Evolutionary conservation across 352 stramenopile species (phyloP).

Genomic region (Phytophthora megakarya): DNA sequence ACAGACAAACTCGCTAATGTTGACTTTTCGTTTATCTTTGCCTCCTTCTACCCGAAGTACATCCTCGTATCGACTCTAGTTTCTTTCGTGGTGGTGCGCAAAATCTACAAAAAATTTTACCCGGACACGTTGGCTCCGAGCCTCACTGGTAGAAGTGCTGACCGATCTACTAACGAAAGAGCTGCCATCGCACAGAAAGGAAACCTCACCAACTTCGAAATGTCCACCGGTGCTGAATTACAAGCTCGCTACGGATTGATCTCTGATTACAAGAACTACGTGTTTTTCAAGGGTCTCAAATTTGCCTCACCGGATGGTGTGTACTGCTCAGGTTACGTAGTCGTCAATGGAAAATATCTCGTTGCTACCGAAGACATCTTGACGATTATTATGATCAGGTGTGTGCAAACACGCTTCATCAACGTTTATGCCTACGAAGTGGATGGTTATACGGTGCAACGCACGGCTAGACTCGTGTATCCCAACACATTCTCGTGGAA

Average conservation of each 20-base stretch:
- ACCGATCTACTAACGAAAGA: conserved; percentile 35
- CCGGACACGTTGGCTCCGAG: conserved; percentile 33
- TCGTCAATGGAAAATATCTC: conserved; percentile 50
- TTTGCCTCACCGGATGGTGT: conserved; percentile 50
- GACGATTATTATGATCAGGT: conserved; percentile 43
- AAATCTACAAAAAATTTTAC: conserved; percentile 35
- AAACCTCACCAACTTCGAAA: conserved; percentile 46
- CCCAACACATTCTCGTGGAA: conserved; percentile 44
- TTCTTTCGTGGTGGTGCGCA: conserved; percentile 28
- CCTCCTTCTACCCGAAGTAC: conserved; percentile 37
- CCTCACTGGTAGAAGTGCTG: conserved; percentile 28
- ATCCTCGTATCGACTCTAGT: conserved; percentile 32
- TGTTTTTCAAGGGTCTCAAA: conserved; percentile 53
- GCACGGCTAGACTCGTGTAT: conserved; percentile 46
- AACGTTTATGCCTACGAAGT: conserved; percentile 53
- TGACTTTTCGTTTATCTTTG: conserved; percentile 29
- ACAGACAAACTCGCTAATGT: conserved; percentile 32
- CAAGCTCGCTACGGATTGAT: conserved; percentile 44
- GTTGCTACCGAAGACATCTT: conserved; percentile 45
- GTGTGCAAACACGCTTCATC: conserved; percentile 33
- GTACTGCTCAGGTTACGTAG: conserved; percentile 50
- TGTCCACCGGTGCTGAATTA: conserved; percentile 41
- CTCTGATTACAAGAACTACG: conserved; percentile 51
- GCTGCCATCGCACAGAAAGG: conserved; percentile 30
- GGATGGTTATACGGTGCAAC: conserved; percentile 40